Conservation (phyloP, 2,329 filamentous ascomycete genomes). For the Botryosphaeria dothidea region DNA sequence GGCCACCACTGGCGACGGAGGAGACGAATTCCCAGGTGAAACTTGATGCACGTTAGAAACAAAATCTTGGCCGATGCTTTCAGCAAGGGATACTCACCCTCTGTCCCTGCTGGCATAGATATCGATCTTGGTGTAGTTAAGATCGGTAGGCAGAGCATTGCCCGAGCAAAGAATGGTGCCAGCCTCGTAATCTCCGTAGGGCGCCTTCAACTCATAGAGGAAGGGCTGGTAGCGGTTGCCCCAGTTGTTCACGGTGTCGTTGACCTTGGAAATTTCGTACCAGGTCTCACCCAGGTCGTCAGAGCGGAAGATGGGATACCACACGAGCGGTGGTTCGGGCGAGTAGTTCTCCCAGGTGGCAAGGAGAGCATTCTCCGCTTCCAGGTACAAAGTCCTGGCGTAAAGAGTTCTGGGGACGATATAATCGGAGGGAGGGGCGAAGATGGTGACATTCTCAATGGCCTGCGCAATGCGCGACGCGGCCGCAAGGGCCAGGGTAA, state of each 20-base stretch:
- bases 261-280: conserved; percentile 63
- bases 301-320: conserved; percentile 50
- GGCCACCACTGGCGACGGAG: conserved; percentile 65
- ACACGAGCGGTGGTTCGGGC: conserved; percentile 42
- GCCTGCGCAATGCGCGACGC: neutral
- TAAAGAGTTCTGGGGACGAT: conserved; percentile 53
- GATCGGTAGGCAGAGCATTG: conserved; percentile 59
- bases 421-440: conserved; percentile 46
- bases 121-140: conserved; percentile 67
- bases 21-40: conserved; percentile 67
- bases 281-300: conserved; percentile 55
- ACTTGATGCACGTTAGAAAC: neutral
- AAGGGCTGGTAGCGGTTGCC: conserved; percentile 70
- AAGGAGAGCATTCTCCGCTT: conserved; percentile 48
- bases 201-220: conserved; percentile 62
- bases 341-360: conserved; percentile 59
- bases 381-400: conserved; percentile 45
- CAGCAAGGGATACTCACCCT: conserved; percentile 40
- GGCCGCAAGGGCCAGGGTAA: conserved; percentile 1
- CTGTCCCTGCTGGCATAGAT: conserved; percentile 65
- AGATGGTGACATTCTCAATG: conserved; percentile 38
- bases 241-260: conserved; percentile 64
- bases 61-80: neutral
- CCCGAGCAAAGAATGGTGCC: conserved; percentile 66
- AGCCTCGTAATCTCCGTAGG: conserved; percentile 58